A percentile compares a stretch with the other conserved stretches of the same genome.
These are phyloP conservation scores for Arachis monticola DNA, from an alignment of 331 rosid species.

Conservation along the genomic window DNA sequence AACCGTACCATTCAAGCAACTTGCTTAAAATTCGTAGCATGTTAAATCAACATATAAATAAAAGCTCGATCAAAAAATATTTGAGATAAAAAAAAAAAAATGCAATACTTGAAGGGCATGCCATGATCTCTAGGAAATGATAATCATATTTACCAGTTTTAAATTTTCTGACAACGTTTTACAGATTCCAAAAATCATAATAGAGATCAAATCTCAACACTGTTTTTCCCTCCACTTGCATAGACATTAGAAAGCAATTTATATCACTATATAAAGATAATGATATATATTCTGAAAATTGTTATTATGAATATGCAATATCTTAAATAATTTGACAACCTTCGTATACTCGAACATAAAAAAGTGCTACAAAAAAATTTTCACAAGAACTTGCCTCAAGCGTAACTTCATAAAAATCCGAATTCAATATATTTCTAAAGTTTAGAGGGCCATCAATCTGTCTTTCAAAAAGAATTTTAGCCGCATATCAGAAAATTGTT, in stretches of 20 bases:
- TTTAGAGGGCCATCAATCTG: slow-evolving; percentile 75
- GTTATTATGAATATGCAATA: slow-evolving; percentile 19
- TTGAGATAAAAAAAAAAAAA: not conserved
- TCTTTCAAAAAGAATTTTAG: slow-evolving; percentile 75
- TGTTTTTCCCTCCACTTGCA: slow-evolving; percentile 82
- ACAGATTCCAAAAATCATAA: slow-evolving; percentile 92
- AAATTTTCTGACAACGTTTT: slow-evolving; percentile 75
- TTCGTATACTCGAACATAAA: slow-evolving; percentile 17
- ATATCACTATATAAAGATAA: not conserved
- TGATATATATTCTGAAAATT: not conserved
- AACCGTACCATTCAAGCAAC: no score
- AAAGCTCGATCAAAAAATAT: no score
- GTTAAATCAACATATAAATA: no score
- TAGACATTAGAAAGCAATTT: slow-evolving; percentile 13
- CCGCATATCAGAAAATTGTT: slow-evolving; percentile 80
- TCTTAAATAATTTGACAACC: slow-evolving; percentile 6
- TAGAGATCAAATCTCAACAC: slow-evolving; percentile 80
- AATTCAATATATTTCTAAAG: slow-evolving; percentile 69
- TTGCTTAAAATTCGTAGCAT: no score
- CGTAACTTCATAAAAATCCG: slow-evolving; percentile 89
- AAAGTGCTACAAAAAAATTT: not conserved
- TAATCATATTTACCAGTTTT: slow-evolving; percentile 81
- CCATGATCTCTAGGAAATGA: slow-evolving; percentile 94
- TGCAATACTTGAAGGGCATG: slow-evolving; percentile 88
- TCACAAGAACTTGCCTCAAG: slow-evolving; percentile 68